Percentiles rank a stretch among this genome's conserved stretches.
These are phyloP conservation scores for Trichaptum fuscoviolaceum DNA, from an alignment of 768 basidiomycete genomes.

Conservation along the genomic window DNA sequence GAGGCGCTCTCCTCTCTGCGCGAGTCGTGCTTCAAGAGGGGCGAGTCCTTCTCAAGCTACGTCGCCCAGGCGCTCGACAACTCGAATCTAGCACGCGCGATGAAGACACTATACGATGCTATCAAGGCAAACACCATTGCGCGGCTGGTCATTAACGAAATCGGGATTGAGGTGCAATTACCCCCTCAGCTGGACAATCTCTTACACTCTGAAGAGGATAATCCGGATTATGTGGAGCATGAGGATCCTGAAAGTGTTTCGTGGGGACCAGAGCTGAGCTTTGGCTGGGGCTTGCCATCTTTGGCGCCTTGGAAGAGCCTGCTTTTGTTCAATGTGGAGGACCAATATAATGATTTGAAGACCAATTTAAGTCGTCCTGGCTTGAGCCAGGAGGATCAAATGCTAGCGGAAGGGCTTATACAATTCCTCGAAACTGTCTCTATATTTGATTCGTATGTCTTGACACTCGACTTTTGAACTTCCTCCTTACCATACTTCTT, in stretches of 20 bases:
- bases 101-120: constrained; percentile 74
- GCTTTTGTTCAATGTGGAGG: constrained; percentile 52
- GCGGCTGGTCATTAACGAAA: constrained; percentile 68
- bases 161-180: constrained; percentile 82
- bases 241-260: constrained; percentile 40
- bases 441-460: constrained; percentile 69
- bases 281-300: constrained; percentile 68
- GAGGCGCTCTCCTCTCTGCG: constrained; percentile 64
- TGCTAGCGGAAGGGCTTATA: constrained; percentile 64
- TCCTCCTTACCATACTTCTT: neutral
- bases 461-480: neutral
- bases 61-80: constrained; percentile 50
- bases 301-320: constrained; percentile 92
- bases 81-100: constrained; percentile 73
- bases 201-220: constrained; percentile 61
- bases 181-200: constrained; percentile 75
- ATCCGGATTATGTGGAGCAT: constrained; percentile 43
- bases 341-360: constrained; percentile 52
- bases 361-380: constrained; percentile 55
- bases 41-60: constrained; percentile 54
- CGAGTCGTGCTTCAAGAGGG: constrained; percentile 46
- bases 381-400: constrained; percentile 57
- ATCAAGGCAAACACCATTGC: constrained; percentile 74
- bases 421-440: constrained; percentile 71
- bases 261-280: constrained; percentile 65